phyloP scores from a whole-genome alignment of 2,329 filamentous ascomycete species.

The Periconia macrospinosa region DNA sequence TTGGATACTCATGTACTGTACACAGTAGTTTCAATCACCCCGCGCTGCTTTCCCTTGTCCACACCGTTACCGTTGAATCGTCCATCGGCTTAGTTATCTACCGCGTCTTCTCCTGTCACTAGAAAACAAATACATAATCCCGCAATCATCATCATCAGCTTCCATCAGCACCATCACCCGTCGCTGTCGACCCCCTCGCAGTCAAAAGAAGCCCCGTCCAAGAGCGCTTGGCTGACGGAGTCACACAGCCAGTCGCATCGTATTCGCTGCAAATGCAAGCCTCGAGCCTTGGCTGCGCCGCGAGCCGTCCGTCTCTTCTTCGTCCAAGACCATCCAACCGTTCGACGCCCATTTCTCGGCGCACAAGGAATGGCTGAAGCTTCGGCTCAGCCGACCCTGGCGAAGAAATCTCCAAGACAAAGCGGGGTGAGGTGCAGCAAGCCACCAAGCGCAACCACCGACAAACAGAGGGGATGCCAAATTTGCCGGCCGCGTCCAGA shows the following conservation, averaged over 20 bases:
- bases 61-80: no score
- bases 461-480: conserved; percentile 17
- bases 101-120: no score
- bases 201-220: conserved; percentile 39
- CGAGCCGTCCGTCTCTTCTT: conserved; percentile 10
- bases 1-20: no score
- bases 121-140: no score
- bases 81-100: no score
- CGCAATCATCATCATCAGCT: neutral
- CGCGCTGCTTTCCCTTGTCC: no score
- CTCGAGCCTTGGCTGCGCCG: conserved; percentile 32
- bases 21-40: no score
- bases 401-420: neutral
- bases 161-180: neutral
- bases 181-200: neutral
- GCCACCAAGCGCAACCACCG: neutral
- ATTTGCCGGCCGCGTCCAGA: conserved; percentile 18
- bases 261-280: conserved; percentile 24
- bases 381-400: conserved; percentile 18
- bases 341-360: conserved; percentile 15
- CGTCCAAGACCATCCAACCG: neutral
- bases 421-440: conserved; percentile 16
- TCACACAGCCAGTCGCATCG: neutral
- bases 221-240: conserved; percentile 30
- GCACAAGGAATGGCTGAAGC: conserved; percentile 20